Base-by-base conservation (phyloP, 495 filamentous ascomycete species). In the Trichoderma parareesei region DNA sequence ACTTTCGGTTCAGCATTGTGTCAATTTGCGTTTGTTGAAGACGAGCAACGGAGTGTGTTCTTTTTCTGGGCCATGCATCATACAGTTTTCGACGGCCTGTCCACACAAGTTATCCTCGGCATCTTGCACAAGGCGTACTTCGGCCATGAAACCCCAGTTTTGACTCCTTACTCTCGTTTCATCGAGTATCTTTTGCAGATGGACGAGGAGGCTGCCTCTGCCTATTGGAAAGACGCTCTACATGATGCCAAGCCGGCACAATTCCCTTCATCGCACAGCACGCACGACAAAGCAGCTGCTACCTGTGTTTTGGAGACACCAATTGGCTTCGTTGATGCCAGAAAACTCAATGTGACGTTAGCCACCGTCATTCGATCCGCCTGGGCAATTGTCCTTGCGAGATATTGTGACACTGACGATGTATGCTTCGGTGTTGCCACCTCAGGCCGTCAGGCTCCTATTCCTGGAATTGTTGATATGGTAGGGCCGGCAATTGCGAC, bases 401-500 rank as follows among this genome's bases (percentile, higher is more conserved):
- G 70, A 0, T 67, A 79, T 41, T 76, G 76, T 14, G 73, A 71
- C 1, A 71, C 70, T 1, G 69, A 74, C n/a, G 79, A 81, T 7
- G 75, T 82, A 10, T 75, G 80, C 7, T 82, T 82, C 61, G 79
- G 79, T 13, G 75, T 80, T 63, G 62, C 80, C 10, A 70, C 81
- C 40, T 78, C 75, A 65, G 60, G 60, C 14, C 35, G 60, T 11
- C 38, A 62, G 20, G 60, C 60, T 10, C n/a, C 60, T 5, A 11
- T 86, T 1, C 64, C 69, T 6, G 82, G 77, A 33, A 70, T 87
- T 16, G 71, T 72, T 14, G 71, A 76, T 16, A 80, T 85, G 49
- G 69, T 75, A 5, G 84, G 82, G 0, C 78, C 87, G 0, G 73
- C 84, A 1, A 81, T 88, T 55, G 79, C 85, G 20, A 87, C 87